Base-by-base conservation (phyloP, 2,329 filamentous ascomycete genomes). In the Colletotrichum salicis region DNA sequence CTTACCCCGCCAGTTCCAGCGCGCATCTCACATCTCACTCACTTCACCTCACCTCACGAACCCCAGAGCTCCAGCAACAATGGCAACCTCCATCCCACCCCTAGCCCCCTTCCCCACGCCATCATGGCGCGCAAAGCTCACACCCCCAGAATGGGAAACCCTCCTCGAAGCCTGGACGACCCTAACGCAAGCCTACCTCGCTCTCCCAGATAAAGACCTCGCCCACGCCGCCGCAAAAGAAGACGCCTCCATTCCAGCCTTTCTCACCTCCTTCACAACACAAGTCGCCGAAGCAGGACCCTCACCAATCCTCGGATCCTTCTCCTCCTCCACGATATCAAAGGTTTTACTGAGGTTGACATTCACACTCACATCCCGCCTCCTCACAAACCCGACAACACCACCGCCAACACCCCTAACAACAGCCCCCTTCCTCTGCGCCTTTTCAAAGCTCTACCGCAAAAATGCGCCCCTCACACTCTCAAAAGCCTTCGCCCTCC, bases 81-180 rank as follows among this genome's bases (percentile, higher is more conserved):
- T 86, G 84, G 76, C 81, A 51, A 73, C 79, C 76, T 78, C 83
- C 65, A 83, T 95, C 60, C 94, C 94, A 54, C 87, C 91, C 41
- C 87, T 98, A 81, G 94, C 93, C 69, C 89, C 93, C 24, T 95
- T 96, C 76, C 96, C 95, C 22, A 88, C 91, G 73, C 84, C 88
- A 41, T 84, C 85, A 67, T 90, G 94, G 84, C 90, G 91, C 77
- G 87, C 88, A 75, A 88, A 88, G 75, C 88, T 97, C 71, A 85
- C 87, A 51, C 83, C 90, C 4, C 83, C 87, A 62, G 94, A 97
- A 82, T 97, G 95, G 95, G 87, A 92, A 74, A 86, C 89, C 37
- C 94, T 93, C 79, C 84, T 97, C 58, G 89, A 93, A 74, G 91
- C 94, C 45, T 98, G 94, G 94, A 83, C 91, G 22, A 84, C 89